Evolutionary conservation across 2,329 filamentous ascomycete genomes (phyloP), one percentile per base, ranked within the genome.

Genomic region (Neopestalotiopsis sp.): DNA sequence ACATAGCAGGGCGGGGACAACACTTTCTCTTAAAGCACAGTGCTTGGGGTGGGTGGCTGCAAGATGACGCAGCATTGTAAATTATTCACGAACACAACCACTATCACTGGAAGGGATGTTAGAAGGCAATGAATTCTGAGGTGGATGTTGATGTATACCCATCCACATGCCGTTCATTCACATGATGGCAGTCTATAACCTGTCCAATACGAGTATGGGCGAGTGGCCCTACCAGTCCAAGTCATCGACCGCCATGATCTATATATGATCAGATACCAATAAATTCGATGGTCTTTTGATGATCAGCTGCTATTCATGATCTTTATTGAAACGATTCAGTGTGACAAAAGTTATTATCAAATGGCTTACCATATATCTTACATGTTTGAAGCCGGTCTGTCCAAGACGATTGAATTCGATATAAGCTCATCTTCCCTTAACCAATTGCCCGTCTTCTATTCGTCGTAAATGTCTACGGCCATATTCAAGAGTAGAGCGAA

Each of bases 41-140:
- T 53, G 45, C 45, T n/a, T 9, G 45, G 20, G 17, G 9, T 20
- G n/a, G 5, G 45, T 53, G 6, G 45, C 45, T 53, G 45, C 45
- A 9, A 20, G n/a, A 53, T 14, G 45, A 53, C 20, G 45, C 45
- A 53, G 45, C 45, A 53, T 53, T 17, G 17, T n/a, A 20, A n/a
- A 53, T n/a, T 53, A 53, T 53, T 53, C 45, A 53, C 17, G 45
- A 53, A 53, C 45, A 53, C 45, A 53, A 53, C 20, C 45, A 53
- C 45, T 53, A 24, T n/a, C 45, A n/a, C 45, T n/a, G 45, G n/a
- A 53, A 38, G 34, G 17, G 45, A 53, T 24, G n/a, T 49, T 20
- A 53, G 17, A 53, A 9, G 20, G 45, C 45, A 53, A n/a, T 20
- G n/a, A 53, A 53, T 5, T 20, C 7, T 53, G 9, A 9, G 20